Base-by-base conservation (phyloP, 169 alveolate genomes). In the Babesia ovis region DNA sequence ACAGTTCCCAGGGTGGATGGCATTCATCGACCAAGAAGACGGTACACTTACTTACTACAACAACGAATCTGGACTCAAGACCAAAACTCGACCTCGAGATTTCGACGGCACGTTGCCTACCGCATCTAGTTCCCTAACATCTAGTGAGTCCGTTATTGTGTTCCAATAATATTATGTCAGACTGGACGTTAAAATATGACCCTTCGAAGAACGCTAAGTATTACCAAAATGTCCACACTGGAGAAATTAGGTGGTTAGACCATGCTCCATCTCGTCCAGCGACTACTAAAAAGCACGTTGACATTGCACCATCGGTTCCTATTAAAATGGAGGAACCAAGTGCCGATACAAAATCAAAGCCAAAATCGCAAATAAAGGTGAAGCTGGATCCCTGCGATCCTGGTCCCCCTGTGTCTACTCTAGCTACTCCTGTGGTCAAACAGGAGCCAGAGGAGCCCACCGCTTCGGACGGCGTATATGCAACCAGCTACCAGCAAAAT, bases 161-260 rank as follows among this genome's bases (percentile, higher is more conserved):
- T 20, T 2, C 0, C 4, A 39, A 11, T 29, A 4, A 4, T 35
- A 4, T 39, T 67, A 18, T 8, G 16, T 50, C 76, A 70, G 88
- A 70, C 31, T 80, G 88, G 88, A 32, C 58, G 8, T 60, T 70
- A 32, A 80, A 80, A 48, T 80, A 20, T 66, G 88, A 80, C 48
- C 88, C 88, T 23, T 23, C 61, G 23, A 80, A 51, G 42, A 45
- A 57, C n/a, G 51, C 62, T 3, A 59, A 50, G 53, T 80, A 80
- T 60, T 80, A 70, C 39, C 83, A 80, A 20, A 80, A 80, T 62
- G 25, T 31, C 22, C n/a, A 23, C 14, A 80, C 88, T 27, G 77
- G 77, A 9, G 88, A 80, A 50, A 53, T 80, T 3, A 58, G 83
- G 35, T 70, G 83, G 83, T 16, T 80, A 31, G 86, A 77, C 9